phyloP scores from a whole-genome alignment of 148 eudicot species.

The Mesembryanthemum crystallinum region DNA sequence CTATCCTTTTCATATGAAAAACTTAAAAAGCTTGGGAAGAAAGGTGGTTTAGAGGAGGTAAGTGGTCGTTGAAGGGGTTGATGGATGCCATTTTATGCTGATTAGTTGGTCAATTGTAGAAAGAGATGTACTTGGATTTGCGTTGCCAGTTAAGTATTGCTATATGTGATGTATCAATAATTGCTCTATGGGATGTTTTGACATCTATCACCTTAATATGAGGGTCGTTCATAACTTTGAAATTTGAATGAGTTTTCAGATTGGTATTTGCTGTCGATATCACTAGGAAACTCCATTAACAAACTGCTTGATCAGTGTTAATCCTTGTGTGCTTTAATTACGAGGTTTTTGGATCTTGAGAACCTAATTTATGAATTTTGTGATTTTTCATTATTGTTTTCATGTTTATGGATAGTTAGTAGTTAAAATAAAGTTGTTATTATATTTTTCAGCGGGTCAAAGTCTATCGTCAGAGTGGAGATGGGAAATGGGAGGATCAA shows the following conservation, averaged over 20 bases:
- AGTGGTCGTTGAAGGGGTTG: too few relatives aligned
- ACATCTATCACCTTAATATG: not conserved
- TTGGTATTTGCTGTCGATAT: too few relatives aligned
- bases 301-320: not conserved
- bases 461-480: constrained; percentile 78
- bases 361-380: too few relatives aligned
- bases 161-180: not conserved
- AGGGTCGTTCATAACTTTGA: not conserved
- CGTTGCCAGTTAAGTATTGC: not conserved
- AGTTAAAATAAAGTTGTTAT: not conserved
- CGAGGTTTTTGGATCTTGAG: too few relatives aligned
- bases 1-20: too few relatives aligned
- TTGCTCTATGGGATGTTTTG: not conserved
- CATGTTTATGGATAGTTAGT: not conserved
- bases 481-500: constrained; percentile 99
- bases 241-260: not conserved
- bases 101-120: too few relatives aligned
- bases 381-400: too few relatives aligned
- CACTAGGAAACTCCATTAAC: not conserved
- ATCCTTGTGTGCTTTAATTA: too few relatives aligned
- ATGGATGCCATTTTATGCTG: too few relatives aligned
- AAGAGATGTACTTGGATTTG: not conserved
- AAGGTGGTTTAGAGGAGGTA: too few relatives aligned
- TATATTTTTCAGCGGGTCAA: constrained; percentile 65
- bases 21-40: too few relatives aligned